These are phyloP conservation scores for Exutisphaerella laricina DNA, from an alignment of 2,329 filamentous ascomycete species.

Conservation along the genomic window DNA sequence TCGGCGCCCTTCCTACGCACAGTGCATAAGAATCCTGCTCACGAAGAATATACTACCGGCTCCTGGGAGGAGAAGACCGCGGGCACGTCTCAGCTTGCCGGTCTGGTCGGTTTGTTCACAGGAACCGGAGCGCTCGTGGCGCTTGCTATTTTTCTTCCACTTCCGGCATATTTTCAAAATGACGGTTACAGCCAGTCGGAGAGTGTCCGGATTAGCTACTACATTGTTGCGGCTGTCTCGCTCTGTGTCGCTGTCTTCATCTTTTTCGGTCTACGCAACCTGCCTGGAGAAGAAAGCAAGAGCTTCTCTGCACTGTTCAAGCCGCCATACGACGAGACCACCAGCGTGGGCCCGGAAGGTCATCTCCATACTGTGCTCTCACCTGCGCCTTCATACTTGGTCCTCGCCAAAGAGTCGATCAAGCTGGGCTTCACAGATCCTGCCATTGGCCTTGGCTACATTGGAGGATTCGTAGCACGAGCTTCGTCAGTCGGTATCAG, in stretches of 20 bases:
- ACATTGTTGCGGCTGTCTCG: slow-evolving; percentile 71
- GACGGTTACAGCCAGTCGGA: slow-evolving; percentile 64
- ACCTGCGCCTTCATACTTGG: slow-evolving; percentile 52
- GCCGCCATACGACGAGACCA: slow-evolving; percentile 29
- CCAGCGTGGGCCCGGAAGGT: slow-evolving; percentile 22
- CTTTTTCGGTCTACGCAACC: slow-evolving; percentile 65
- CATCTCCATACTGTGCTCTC: slow-evolving; percentile 23
- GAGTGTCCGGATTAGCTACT: slow-evolving; percentile 79
- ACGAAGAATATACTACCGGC: slow-evolving; percentile 1
- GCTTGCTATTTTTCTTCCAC: slow-evolving; percentile 72
- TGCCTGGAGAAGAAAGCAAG: slow-evolving; percentile 72
- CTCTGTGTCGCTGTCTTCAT: slow-evolving; percentile 68
- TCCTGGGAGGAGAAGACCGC: slow-evolving; percentile 11
- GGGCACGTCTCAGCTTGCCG: slow-evolving; percentile 58
- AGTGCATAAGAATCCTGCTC: slow-evolving; percentile 3
- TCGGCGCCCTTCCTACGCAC: slow-evolving; percentile 14
- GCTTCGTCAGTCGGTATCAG: slow-evolving; percentile 94
- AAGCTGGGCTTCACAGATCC: slow-evolving; percentile 66
- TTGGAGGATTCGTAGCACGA: slow-evolving; percentile 90
- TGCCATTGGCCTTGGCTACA: slow-evolving; percentile 78
- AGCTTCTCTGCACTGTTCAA: slow-evolving; percentile 50
- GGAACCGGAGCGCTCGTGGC: slow-evolving; percentile 87
- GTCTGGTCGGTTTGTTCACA: slow-evolving; percentile 86
- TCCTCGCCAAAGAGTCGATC: slow-evolving; percentile 39
- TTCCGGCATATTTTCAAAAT: slow-evolving; percentile 73